A percentile compares a stretch with the other conserved stretches of the same genome.
Evolutionary conservation across 495 filamentous ascomycete genomes (phyloP).

Genomic region (Penicillium steckii): DNA sequence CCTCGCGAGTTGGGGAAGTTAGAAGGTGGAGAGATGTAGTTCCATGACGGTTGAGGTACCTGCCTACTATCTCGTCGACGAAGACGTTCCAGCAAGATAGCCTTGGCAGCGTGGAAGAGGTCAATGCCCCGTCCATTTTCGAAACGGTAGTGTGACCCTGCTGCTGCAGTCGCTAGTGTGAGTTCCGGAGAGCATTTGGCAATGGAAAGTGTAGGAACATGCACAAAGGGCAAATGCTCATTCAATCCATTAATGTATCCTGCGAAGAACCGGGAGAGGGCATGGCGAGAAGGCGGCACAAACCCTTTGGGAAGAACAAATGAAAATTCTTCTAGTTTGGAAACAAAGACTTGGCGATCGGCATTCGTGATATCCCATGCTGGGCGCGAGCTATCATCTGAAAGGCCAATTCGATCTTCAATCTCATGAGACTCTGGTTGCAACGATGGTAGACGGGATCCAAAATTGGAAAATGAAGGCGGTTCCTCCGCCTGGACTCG

Average conservation of each 20-base stretch:
- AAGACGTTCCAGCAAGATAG: slow-evolving; percentile 46
- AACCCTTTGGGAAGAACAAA: slow-evolving; percentile 66
- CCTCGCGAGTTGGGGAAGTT: slow-evolving; percentile 40
- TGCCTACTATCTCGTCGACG: slow-evolving; percentile 47
- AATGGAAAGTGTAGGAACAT: slow-evolving; percentile 47
- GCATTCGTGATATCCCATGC: slow-evolving; percentile 65
- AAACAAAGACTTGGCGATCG: slow-evolving; percentile 62
- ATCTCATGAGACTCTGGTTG: slow-evolving; percentile 63
- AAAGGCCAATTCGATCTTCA: slow-evolving; percentile 48
- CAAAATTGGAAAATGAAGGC: slow-evolving; percentile 61
- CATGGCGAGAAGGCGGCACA: slow-evolving; percentile 52
- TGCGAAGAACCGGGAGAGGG: slow-evolving; percentile 47
- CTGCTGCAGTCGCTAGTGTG: slow-evolving; percentile 47
- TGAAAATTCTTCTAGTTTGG: slow-evolving; percentile 64
- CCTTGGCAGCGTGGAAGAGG: slow-evolving; percentile 64
- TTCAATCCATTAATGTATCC: slow-evolving; percentile 51
- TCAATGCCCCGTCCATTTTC: slow-evolving; percentile 66
- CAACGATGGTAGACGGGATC: slow-evolving; percentile 66
- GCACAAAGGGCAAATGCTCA: slow-evolving; percentile 50
- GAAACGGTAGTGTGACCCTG: slow-evolving; percentile 57
- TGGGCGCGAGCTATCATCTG: slow-evolving; percentile 45
- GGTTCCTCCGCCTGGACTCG: slow-evolving; percentile 38
- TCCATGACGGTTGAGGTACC: slow-evolving; percentile 44
- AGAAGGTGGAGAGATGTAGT: slow-evolving; percentile 38
- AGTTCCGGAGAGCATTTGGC: slow-evolving; percentile 46